Base-by-base conservation (phyloP, 805 yeast species). In the Ogataea allantospora region DNA sequence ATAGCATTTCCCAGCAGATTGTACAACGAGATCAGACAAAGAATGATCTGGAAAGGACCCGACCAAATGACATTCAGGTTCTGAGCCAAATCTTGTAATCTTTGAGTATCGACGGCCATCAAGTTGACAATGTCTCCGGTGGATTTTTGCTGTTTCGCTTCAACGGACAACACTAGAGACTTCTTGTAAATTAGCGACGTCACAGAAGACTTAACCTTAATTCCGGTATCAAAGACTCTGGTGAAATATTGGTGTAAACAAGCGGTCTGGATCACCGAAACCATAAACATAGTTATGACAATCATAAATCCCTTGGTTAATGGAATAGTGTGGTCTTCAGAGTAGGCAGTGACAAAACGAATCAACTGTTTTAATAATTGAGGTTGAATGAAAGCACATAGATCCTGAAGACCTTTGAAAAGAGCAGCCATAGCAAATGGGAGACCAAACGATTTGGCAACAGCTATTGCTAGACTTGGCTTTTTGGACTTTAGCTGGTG, bases 61-160 rank as follows among this genome's bases (percentile, higher is more conserved):
- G 95, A 87, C 95, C 96, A 88, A 34, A 86, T 68, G 37, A 87
- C 71, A 52, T 86, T 83, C 46, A 88, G 75, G 60, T 81, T 77
- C 57, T 85, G 88, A 16, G 83, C 76, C 39, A 88, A 68, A 50
- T 86, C 95, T 58, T 86, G 95, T 40, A 89, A 66, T 64, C 95
- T 78, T 63, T 85, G 95, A 3, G 88, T 80, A 65, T 89, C 98
- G 30, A 89, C 95, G 36, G 95, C 81, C 96, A 89, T 88, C 53
- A 89, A 70, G 57, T 89, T 89, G 41, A 89, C 97, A 48, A 91
- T 85, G 58, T 88, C 96, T 55, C 98, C 98, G 4, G 95, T 85
- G 21, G 86, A 76, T 27, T 87, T 77, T 51, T 75, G 63, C 55
- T 77, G 78, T 43, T 78, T 78, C 8, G 87, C 76, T 54, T 85